Evolutionary conservation across 192 early-diverging fungal species (phyloP), one percentile per base, ranked within the genome.

Genomic region (Coemansia sp.): DNA sequence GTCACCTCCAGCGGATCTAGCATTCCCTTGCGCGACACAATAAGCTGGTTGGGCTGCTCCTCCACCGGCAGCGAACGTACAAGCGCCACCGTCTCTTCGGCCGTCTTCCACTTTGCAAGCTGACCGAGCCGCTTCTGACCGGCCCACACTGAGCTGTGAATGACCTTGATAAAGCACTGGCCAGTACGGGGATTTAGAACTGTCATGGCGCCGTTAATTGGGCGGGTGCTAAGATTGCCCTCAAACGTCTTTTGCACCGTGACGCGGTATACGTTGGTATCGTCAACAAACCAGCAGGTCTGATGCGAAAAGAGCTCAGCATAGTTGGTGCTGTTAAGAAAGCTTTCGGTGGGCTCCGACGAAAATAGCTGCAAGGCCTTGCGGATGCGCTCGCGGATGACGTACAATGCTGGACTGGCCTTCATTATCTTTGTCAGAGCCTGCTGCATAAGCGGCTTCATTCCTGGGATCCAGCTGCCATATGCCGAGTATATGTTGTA

Each of bases 371-470:
- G 97, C 64, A 99, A 88, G 60, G 92, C 96, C 88, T 99, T 99
- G 66, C 97, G 87, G 65, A 98, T 94, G 87, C 97, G 96, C 82
- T 99, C 97, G 70, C 97, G 91, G 41, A 99, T 85, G 8, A 99
- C 96, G 68, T 97, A 95, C 56, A 99, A 76, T 4, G 97, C 97
- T 61, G 97, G 97, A 69, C 97, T 99, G 61, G 95, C 94, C 80
- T 99, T 99, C 91, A 98, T 99, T 67, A 99, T 96, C 87, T 99
- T 99, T 55, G 91, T 93, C 93, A 99, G 92, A 2, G 96, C 96
- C 74, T 97, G 95, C 80, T 96, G 95, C 67, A 95, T 90, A 61
- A 99, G 85, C 52, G 95, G 94, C 85, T 99, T 99, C 90, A 98
- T 95, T 66, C 97, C 97, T 5, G 97, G 96, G 76, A 98, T 92